Conservation (phyloP, 192 early-diverging fungal genomes). For the Phlyctochytrium arcticum region DNA sequence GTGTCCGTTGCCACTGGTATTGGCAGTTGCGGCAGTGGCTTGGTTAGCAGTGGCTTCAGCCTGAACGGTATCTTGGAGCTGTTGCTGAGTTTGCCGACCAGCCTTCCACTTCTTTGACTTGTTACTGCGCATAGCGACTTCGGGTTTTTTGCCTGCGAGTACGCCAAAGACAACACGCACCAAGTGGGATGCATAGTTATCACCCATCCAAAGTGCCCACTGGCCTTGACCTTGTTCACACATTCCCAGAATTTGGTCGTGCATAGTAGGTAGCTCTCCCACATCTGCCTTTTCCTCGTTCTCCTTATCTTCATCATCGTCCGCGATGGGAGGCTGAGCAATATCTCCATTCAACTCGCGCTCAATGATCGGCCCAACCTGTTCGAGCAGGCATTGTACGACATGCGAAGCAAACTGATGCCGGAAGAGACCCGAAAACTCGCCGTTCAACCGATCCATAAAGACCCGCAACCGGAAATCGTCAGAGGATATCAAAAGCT, state of each 20-base stretch:
- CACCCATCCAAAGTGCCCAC: conserved; percentile 52
- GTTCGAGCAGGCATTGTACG: conserved; percentile 71
- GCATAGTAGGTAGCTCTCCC: conserved; percentile 64
- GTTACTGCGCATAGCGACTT: conserved; percentile 64
- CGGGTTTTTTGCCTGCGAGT: conserved; percentile 58
- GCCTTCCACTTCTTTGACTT: conserved; percentile 60
- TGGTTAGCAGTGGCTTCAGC: conserved; percentile 31
- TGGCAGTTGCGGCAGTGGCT: too few species aligned
- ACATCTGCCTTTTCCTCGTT: too few species aligned
- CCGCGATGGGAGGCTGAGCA: too few species aligned
- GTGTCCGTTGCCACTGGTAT: conserved; percentile 8
- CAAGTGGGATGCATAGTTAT: conserved; percentile 73
- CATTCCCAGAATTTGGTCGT: conserved; percentile 57
- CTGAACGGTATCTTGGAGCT: too few species aligned
- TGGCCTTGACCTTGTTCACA: conserved; percentile 47
- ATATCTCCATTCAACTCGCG: conserved; percentile 55
- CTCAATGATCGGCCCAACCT: conserved; percentile 70
- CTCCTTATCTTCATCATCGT: conserved; percentile 24
- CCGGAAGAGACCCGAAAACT: conserved; percentile 59
- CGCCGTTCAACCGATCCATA: conserved; percentile 48
- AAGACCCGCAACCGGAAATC: conserved; percentile 74
- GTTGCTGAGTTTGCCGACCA: too few species aligned
- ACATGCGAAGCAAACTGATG: conserved; percentile 88
- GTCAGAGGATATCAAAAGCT: conserved; percentile 64
- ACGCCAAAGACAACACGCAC: conserved; percentile 68